Base-by-base conservation (phyloP, 352 stramenopile species). In the Phytophthora macrochlamydospora region DNA sequence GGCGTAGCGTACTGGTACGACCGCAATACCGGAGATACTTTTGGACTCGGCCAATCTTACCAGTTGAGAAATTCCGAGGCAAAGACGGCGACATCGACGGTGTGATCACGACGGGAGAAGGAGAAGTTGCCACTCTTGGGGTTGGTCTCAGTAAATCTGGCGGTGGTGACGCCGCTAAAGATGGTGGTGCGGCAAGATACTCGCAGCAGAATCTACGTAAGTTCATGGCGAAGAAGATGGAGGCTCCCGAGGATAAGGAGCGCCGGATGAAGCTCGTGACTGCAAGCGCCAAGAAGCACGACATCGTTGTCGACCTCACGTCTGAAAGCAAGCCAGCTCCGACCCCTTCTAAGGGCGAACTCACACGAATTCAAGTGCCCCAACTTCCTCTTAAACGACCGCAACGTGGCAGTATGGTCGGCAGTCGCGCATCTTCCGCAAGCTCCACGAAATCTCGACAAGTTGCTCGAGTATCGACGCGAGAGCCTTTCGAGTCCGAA, bases 1-100 rank as follows among this genome's bases (percentile, higher is more conserved):
- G 93, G 94, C 11, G 73, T 98, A 14, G 76, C 92, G 5, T 98
- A 98, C 69, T 98, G 92, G 93, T 94, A 92, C 46, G 77, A 92
- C 58, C 84, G 83, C 50, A 65, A 76, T 11, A 86, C 56, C 3
- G 93, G 92, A 2, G 80, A 97, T 64, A 98, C 94, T 98, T 95
- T 56, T 98, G 94, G 93, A 90, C 94, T 33, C 76, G 87, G 12
- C 91, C 94, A 14, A 69, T 98, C 6, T 62, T 95, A 7, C 85
- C 93, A 0, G 72, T 82, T 0, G 94, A 98, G 67, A 87, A 90
- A 33, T 69, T 82, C 46, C 80, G 79, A 33, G 77, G 78, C 58
- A 83, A 89, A 78, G 72, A 97, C 61, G 78, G 86, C 53, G 75
- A 92, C 31, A 62, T 93, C 4, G 93, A 96, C 35, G 92, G 94